Evolutionary conservation across 352 stramenopile species (phyloP), one percentile per base, ranked within the genome.

Genomic region (Phytopythium cucurbitacearum): DNA sequence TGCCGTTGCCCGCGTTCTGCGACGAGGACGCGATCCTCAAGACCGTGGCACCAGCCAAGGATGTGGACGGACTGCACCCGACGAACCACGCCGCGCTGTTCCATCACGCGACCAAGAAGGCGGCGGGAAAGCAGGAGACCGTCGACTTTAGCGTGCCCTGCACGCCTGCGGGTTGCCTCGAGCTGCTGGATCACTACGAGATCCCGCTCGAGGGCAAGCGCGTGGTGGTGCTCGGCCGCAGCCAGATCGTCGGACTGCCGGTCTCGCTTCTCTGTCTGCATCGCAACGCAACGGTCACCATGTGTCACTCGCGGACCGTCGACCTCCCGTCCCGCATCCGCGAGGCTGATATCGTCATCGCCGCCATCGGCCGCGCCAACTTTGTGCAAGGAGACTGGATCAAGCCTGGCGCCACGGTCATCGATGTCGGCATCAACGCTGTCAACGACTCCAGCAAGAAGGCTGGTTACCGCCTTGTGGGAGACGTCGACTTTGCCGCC

Each of bases 381-480:
- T 91, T 99, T 57, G 93, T 99, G 12, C 76, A 91, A 40, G 85
- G 77, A 34, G 77, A 95, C 40, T 99, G 97, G 97, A 73, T 99
- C 53, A 99, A 99, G 70, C 76, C 86, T 0, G 97, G 96, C 21
- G 92, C 92, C 12, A 92, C 97, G 4, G 97, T 99, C 0, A 96
- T 99, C 55, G 97, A 99, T 76, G 97, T 99, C 3, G 97, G 98
- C 15, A 99, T 99, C 56, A 99, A 99, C 69, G 84, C 85, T 16
- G 82, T 99, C 4, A 87, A 98, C 42, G 82, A 95, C 51, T 53
- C 73, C 3, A 74, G 47, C 15, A 89, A 87, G 64, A 85, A 81
- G 35, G 67, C 64, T 12, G 80, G 79, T 0, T 99, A 99, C 62
- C 82, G 88, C 52, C 81, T 99, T 7, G 96, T 99, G 13, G 97